A percentile compares a stretch with the other conserved stretches of the same genome.
These are phyloP conservation scores for Anaeromyces robustus DNA, from an alignment of 192 early-diverging fungal species.

Conservation along the genomic window DNA sequence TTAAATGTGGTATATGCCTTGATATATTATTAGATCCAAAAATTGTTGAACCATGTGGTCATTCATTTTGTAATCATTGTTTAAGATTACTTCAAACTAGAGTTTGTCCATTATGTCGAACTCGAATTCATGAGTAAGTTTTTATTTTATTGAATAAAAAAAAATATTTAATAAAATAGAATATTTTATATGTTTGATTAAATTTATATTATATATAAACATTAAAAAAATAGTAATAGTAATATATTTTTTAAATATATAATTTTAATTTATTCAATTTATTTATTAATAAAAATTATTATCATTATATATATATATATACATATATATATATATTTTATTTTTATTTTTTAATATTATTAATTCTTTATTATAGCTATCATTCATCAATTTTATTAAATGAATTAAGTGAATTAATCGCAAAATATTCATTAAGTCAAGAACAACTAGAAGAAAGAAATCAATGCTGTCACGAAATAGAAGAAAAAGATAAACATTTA, in stretches of 20 bases:
- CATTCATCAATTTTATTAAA: background rate
- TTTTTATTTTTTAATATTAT: no score
- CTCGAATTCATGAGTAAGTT: background rate
- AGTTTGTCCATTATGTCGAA: background rate
- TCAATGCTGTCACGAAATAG: background rate
- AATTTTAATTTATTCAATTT: no score
- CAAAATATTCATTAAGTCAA: background rate
- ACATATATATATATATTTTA: no score
- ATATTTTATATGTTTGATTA: no score
- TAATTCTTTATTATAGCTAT: background rate
- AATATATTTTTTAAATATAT: no score
- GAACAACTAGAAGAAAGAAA: background rate
- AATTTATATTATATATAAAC: no score
- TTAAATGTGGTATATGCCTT: background rate
- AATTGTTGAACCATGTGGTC: background rate
- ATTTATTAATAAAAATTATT: no score
- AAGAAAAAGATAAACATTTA: background rate
- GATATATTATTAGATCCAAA: background rate
- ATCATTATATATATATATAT: no score
- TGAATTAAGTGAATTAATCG: background rate
- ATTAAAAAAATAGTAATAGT: no score
- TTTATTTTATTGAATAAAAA: background rate
- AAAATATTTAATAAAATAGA: background rate
- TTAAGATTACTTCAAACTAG: background rate
- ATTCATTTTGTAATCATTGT: background rate